phyloP scores from a whole-genome alignment of 1,284 basidiomycete genomes.

The Fomitopsis betulina region DNA sequence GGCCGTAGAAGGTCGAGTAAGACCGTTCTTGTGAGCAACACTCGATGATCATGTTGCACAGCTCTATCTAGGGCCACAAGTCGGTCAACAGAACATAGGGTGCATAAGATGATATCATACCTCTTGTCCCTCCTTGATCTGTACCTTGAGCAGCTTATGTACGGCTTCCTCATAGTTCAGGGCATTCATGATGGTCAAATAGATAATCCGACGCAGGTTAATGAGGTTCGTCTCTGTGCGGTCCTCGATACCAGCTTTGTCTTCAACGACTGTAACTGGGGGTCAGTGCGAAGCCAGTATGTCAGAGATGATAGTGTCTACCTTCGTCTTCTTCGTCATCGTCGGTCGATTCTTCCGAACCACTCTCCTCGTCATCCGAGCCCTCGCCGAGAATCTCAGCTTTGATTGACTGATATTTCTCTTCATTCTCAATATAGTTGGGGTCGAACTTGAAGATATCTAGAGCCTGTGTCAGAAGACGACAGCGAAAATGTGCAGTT shows the following conservation, averaged over 20 bases:
- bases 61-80: slow-evolving; percentile 63
- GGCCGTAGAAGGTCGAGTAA: slow-evolving; percentile 94
- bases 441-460: slow-evolving; percentile 97
- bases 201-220: slow-evolving; percentile 92
- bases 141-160: slow-evolving; percentile 94
- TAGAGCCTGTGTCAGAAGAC: slow-evolving; percentile 25
- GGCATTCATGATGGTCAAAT: slow-evolving; percentile 98
- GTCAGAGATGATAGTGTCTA: slow-evolving; percentile 12
- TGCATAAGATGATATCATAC: slow-evolving; percentile 37
- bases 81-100: slow-evolving; percentile 3
- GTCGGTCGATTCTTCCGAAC: slow-evolving; percentile 53
- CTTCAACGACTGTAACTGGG: slow-evolving; percentile 45
- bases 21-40: slow-evolving; percentile 99
- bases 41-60: slow-evolving; percentile 98
- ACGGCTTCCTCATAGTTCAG: slow-evolving; percentile 98
- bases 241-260: slow-evolving; percentile 90
- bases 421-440: slow-evolving; percentile 88
- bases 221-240: slow-evolving; percentile 94
- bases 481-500: slow-evolving; percentile 8
- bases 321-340: slow-evolving; percentile 54
- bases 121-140: slow-evolving; percentile 90
- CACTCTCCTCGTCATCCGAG: slow-evolving; percentile 68
- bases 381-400: slow-evolving; percentile 90
- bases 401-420: slow-evolving; percentile 90
- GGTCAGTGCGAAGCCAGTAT: neutral